phyloP scores from a whole-genome alignment of 176 grass and related monocot species.

The Canna indica region DNA sequence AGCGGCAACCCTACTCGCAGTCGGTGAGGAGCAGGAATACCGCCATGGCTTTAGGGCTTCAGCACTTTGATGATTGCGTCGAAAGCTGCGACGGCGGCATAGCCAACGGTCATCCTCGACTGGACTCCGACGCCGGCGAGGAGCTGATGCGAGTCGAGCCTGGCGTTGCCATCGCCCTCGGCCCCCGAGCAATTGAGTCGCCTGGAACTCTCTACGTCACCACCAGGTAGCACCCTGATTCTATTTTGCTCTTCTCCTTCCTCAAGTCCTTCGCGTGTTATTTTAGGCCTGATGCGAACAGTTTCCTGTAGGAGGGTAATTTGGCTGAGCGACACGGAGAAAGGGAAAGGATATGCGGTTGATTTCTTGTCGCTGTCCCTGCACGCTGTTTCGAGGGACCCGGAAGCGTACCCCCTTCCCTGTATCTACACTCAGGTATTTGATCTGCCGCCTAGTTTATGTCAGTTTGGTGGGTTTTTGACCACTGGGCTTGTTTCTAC shows the following conservation, averaged over 20 bases:
- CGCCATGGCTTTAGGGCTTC: slow-evolving; percentile 63
- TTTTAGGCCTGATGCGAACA: background rate
- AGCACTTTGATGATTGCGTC: slow-evolving; percentile 33
- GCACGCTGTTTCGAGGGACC: slow-evolving; percentile 81
- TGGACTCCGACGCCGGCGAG: slow-evolving; percentile 50
- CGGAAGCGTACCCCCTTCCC: slow-evolving; percentile 59
- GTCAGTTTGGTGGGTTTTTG: too few relatives aligned
- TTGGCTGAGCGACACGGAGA: slow-evolving; percentile 73
- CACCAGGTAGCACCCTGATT: slow-evolving; percentile 31
- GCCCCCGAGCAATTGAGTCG: slow-evolving; percentile 35
- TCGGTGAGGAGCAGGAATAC: background rate
- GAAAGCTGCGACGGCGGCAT: slow-evolving; percentile 17
- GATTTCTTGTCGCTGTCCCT: slow-evolving; percentile 75
- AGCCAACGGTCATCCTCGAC: slow-evolving; percentile 18
- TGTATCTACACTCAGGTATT: slow-evolving; percentile 94
- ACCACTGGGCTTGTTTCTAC: background rate
- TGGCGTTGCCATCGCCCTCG: slow-evolving; percentile 43
- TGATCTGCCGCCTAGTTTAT: background rate
- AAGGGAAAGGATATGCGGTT: slow-evolving; percentile 56
- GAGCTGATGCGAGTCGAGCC: slow-evolving; percentile 60
- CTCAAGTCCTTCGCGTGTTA: background rate
- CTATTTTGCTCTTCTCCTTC: background rate
- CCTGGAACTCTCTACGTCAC: slow-evolving; percentile 76
- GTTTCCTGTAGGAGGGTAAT: slow-evolving; percentile 59
- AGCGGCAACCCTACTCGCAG: background rate